These are phyloP conservation scores for Oryza rufipogon DNA, from an alignment of 176 grass and related monocot species.

Conservation along the genomic window DNA sequence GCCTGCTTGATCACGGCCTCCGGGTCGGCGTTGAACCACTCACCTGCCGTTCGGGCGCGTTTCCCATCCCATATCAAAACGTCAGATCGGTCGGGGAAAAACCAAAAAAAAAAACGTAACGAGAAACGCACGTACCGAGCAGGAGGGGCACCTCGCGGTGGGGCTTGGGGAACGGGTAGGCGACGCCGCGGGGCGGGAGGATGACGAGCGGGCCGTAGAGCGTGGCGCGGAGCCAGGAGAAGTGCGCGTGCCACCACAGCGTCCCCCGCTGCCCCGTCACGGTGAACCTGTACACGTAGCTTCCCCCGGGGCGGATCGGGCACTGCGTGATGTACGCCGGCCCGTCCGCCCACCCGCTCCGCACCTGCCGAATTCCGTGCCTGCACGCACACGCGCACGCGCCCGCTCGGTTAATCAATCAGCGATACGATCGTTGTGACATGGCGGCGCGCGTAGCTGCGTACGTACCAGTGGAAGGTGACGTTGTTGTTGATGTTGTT, in stretches of 20 bases:
- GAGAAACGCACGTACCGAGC: slow-evolving; percentile 33
- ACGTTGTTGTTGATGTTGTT: slow-evolving; percentile 66
- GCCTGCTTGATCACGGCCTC: slow-evolving; percentile 69
- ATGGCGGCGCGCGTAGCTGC: too few species aligned
- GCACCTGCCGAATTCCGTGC: slow-evolving; percentile 73
- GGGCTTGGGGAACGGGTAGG: slow-evolving; percentile 61
- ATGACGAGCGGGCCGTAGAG: slow-evolving; percentile 77
- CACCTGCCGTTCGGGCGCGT: slow-evolving; percentile 3
- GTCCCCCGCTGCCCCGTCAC: slow-evolving; percentile 66
- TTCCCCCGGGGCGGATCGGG: slow-evolving; percentile 61
- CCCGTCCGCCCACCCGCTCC: slow-evolving; percentile 75
- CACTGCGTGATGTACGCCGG: slow-evolving; percentile 88
- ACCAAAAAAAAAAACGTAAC: too few species aligned
- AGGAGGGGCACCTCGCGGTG: slow-evolving; percentile 46
- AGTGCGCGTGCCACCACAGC: slow-evolving; percentile 76
- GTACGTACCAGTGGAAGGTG: slow-evolving; percentile 62
- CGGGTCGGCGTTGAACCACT: slow-evolving; percentile 73
- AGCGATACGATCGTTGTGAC: too few species aligned
- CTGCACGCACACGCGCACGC: neutral
- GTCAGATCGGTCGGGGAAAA: neutral
- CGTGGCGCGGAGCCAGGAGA: slow-evolving; percentile 70
- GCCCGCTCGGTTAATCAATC: too few species aligned
- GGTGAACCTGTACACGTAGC: slow-evolving; percentile 68
- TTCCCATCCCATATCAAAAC: neutral
- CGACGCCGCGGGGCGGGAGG: slow-evolving; percentile 66